Evolutionary conservation across 768 basidiomycete species (phyloP).

Genomic region (Lentinus brumalis): DNA sequence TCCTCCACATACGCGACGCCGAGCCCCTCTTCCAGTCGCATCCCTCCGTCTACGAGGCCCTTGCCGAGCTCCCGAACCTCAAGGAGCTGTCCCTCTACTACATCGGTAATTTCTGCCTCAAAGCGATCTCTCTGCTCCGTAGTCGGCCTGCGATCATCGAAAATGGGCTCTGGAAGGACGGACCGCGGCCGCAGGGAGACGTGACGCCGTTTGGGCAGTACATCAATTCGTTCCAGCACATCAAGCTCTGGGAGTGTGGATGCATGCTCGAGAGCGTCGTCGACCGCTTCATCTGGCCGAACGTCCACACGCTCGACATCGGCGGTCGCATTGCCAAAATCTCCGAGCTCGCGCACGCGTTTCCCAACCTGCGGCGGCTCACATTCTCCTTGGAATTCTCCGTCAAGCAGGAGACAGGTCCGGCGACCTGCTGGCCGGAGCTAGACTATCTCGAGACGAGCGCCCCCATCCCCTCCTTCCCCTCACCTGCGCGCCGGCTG

Average conservation of each 20-base stretch:
- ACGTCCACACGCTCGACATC: conserved; percentile 23
- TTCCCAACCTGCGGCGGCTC: conserved; percentile 22
- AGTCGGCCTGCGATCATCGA: conserved; percentile 19
- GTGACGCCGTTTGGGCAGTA: conserved; percentile 20
- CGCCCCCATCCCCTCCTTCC: conserved; percentile 19
- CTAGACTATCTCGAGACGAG: conserved; percentile 24
- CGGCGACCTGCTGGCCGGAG: conserved; percentile 18
- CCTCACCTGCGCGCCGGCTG: conserved; percentile 18
- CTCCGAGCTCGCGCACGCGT: conserved; percentile 18
- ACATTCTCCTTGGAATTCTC: conserved; percentile 23
- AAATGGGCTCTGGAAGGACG: conserved; percentile 24
- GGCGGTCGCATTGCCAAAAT: conserved; percentile 23
- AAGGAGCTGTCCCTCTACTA: conserved; percentile 25
- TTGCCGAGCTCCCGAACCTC: conserved; percentile 17
- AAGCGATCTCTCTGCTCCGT: conserved; percentile 17
- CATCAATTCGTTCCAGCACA: conserved; percentile 11
- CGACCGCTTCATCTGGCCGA: conserved; percentile 15
- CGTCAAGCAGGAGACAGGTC: conserved; percentile 19
- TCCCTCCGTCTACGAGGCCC: conserved; percentile 20
- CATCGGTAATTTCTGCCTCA: conserved; percentile 20
- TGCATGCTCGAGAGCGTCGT: conserved; percentile 24
- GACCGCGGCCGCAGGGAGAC: conserved; percentile 22
- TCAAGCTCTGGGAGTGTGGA: conserved; percentile 25
- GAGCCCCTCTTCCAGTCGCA: conserved; percentile 22
- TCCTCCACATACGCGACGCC: conserved; percentile 21